Evolutionary conservation across 768 basidiomycete genomes (phyloP).

Genomic region (Tylopilus vinaceipallidus): DNA sequence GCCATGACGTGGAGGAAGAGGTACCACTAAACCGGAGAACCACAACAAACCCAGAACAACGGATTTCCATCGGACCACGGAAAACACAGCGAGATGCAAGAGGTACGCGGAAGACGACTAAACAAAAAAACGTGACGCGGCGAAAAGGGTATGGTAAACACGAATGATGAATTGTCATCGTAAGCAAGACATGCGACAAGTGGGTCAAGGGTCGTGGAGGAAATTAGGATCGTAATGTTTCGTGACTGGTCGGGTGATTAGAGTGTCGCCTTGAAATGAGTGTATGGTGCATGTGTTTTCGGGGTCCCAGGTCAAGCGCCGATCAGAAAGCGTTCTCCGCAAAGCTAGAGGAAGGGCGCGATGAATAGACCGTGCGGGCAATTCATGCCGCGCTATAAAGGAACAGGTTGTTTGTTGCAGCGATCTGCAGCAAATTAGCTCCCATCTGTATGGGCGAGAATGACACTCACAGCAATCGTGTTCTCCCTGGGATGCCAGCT

Average conservation of each 20-base stretch:
- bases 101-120: slow-evolving; percentile 21
- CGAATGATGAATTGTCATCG: slow-evolving; percentile 25
- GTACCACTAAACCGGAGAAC: slow-evolving; percentile 17
- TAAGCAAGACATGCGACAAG: slow-evolving; percentile 31
- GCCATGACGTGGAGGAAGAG: background rate
- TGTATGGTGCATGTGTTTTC: slow-evolving; percentile 15
- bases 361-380: slow-evolving; percentile 1
- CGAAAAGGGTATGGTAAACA: slow-evolving; percentile 31
- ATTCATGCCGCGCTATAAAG: slow-evolving; percentile 40
- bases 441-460: background rate
- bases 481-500: slow-evolving; percentile 99
- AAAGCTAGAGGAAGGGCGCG: background rate
- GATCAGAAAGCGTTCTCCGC: slow-evolving; percentile 16
- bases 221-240: slow-evolving; percentile 21
- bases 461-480: slow-evolving; percentile 83
- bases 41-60: slow-evolving; percentile 18
- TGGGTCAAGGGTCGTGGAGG: slow-evolving; percentile 12
- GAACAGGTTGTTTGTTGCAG: slow-evolving; percentile 63
- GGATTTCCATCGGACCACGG: slow-evolving; percentile 20
- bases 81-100: slow-evolving; percentile 25
- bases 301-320: slow-evolving; percentile 12
- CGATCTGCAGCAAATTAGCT: slow-evolving; percentile 57
- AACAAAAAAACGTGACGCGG: slow-evolving; percentile 31
- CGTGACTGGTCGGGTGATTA: slow-evolving; percentile 26
- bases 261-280: slow-evolving; percentile 26